phyloP scores from a whole-genome alignment of 208 protist genomes.

The Polymyxa betae region DNA sequence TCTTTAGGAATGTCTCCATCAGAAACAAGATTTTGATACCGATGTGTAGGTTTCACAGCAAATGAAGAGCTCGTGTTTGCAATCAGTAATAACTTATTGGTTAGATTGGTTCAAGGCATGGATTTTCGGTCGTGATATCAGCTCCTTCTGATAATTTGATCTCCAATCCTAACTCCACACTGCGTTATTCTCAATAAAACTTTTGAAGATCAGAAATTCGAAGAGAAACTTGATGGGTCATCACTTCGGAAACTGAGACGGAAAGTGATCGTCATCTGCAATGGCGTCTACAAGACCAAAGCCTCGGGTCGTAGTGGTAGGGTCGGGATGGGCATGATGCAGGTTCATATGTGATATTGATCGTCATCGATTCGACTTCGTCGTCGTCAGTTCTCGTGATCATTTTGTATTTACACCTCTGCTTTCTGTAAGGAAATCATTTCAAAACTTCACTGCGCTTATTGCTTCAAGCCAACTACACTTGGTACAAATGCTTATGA shows the following conservation, averaged over 20 bases:
- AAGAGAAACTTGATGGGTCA: too few species aligned
- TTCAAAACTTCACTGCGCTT: too few species aligned
- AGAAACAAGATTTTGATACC: not conserved
- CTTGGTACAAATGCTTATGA: not conserved
- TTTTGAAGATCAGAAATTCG: too few species aligned
- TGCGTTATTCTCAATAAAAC: too few species aligned
- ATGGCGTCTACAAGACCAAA: too few species aligned
- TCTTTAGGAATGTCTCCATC: not conserved
- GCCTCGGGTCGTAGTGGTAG: not conserved
- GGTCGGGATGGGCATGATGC: not conserved
- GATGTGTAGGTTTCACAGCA: not conserved
- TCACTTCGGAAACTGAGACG: too few species aligned
- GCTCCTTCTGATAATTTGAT: not conserved
- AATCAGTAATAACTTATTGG: not conserved
- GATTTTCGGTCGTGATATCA: conserved; percentile 17
- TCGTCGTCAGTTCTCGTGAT: not conserved
- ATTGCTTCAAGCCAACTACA: not conserved
- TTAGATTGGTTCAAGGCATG: conserved; percentile 14
- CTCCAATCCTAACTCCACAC: too few species aligned
- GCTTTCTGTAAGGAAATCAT: too few species aligned
- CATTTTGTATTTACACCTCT: not conserved
- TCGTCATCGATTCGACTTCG: not conserved
- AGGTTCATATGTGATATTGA: not conserved
- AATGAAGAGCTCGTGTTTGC: not conserved
- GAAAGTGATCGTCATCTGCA: too few species aligned